These are phyloP conservation scores for Cladosporium sp. DNA, from an alignment of 2,329 filamentous ascomycete species.

Conservation along the genomic window DNA sequence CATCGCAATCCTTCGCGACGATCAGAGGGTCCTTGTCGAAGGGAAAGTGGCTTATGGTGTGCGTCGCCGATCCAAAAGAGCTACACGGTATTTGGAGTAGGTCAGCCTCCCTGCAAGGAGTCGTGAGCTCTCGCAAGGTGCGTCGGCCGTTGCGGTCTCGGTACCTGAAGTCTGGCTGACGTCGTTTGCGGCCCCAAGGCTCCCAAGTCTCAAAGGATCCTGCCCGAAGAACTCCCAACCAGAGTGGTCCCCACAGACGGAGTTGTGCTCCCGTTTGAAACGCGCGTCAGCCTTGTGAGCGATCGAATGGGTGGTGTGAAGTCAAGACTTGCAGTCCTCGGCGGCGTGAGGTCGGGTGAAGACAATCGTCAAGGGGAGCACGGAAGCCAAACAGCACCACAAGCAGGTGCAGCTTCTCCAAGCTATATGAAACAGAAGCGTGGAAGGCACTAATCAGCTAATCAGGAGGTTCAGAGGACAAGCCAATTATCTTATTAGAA, in stretches of 20 bases:
- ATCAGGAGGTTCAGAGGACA: background rate
- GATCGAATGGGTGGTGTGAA: background rate
- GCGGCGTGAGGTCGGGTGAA: background rate
- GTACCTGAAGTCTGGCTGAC: slow-evolving; percentile 12
- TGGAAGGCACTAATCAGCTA: background rate
- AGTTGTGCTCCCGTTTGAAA: slow-evolving; percentile 4
- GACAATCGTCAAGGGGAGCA: background rate
- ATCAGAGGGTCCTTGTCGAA: background rate
- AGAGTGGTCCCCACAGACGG: slow-evolving; percentile 6
- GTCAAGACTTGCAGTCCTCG: background rate
- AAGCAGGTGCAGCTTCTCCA: background rate
- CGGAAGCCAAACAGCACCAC: background rate
- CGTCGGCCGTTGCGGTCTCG: slow-evolving; percentile 4
- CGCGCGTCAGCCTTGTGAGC: slow-evolving; percentile 17
- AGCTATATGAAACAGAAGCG: background rate
- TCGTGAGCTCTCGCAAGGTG: background rate
- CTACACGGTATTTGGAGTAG: slow-evolving; percentile 3
- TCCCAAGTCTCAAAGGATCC: slow-evolving; percentile 6
- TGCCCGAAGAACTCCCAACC: slow-evolving; percentile 14
- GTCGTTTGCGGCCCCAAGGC: slow-evolving; percentile 1
- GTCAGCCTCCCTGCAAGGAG: slow-evolving; percentile 4
- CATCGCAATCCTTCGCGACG: slow-evolving; percentile 16
- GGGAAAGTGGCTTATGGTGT: background rate
- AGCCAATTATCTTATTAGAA: background rate
- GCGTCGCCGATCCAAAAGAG: slow-evolving; percentile 12